Conservation (phyloP, 441 rosid genomes). For the Rhodomyrtus psidioides region DNA sequence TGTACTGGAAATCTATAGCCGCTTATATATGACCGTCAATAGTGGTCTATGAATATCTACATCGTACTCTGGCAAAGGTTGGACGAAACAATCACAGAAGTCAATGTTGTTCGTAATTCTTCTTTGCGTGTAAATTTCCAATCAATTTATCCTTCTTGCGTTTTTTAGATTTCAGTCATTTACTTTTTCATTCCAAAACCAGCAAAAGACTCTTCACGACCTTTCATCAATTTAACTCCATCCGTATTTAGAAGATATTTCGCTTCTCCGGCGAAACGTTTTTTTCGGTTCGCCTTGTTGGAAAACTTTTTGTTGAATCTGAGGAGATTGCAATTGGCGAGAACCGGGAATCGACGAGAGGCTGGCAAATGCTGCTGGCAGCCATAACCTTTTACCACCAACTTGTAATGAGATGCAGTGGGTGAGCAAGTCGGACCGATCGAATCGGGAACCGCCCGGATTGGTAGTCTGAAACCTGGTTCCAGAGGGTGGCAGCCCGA, state of each 20-base stretch:
- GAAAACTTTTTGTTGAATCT: background rate
- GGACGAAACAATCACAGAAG: background rate
- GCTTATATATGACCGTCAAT: background rate
- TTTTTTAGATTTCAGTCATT: background rate
- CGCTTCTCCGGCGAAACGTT: rapidly evolving
- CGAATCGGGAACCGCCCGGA: no score
- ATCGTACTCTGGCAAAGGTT: background rate
- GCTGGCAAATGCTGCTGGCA: background rate
- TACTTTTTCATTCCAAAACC: no score
- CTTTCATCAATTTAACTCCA: background rate
- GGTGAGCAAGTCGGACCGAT: no score
- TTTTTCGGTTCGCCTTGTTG: background rate
- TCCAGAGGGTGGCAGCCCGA: no score
- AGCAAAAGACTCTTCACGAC: background rate
- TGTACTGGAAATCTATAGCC: background rate
- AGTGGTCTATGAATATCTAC: background rate
- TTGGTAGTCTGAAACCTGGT: no score
- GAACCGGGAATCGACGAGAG: background rate
- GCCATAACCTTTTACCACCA: background rate
- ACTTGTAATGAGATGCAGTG: background rate
- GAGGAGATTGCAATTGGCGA: background rate
- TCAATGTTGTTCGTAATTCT: background rate
- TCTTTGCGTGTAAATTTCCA: background rate
- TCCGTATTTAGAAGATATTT: background rate
- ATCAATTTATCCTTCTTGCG: background rate